Conservation (phyloP, 192 early-diverging fungal genomes). For the Chytriomyces confervae region DNA sequence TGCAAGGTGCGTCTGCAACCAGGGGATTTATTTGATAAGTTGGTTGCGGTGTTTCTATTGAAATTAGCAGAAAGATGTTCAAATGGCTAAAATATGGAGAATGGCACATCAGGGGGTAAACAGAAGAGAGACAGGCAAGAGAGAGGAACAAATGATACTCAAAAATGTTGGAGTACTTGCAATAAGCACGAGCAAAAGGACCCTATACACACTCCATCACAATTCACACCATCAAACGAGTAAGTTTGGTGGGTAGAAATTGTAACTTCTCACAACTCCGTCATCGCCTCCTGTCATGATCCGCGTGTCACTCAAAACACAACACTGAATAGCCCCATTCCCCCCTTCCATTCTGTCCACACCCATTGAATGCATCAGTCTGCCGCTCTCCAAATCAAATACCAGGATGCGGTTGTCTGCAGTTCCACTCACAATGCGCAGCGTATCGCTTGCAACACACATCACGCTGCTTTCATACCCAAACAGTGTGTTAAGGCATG, state of each 20-base stretch:
- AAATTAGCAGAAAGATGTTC: too few relatives aligned
- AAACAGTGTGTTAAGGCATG: conserved; percentile 73
- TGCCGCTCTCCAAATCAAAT: conserved; percentile 87
- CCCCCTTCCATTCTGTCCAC: conserved; percentile 84
- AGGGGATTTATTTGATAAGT: too few relatives aligned
- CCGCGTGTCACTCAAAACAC: conserved; percentile 85
- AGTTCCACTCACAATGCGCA: conserved; percentile 81
- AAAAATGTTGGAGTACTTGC: too few relatives aligned
- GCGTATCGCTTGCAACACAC: conserved; percentile 76
- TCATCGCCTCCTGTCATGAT: conserved; percentile 87
- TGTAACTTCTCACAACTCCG: conserved; percentile 79
- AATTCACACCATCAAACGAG: neutral
- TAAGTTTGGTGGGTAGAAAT: conserved; percentile 61
- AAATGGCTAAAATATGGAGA: too few relatives aligned
- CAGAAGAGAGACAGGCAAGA: too few relatives aligned
- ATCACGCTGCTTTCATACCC: conserved; percentile 89
- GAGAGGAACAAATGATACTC: too few relatives aligned
- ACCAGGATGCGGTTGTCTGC: conserved; percentile 87
- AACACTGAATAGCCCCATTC: conserved; percentile 83
- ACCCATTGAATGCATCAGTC: conserved; percentile 61
- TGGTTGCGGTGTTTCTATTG: too few relatives aligned
- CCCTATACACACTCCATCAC: neutral
- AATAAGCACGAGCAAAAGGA: too few relatives aligned
- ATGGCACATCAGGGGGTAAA: too few relatives aligned
- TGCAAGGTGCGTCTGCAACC: too few relatives aligned